Percentiles rank a stretch among this genome's conserved stretches.
phyloP scores from a whole-genome alignment of 78 protist species.

The Dictyostelium firmibasis region DNA sequence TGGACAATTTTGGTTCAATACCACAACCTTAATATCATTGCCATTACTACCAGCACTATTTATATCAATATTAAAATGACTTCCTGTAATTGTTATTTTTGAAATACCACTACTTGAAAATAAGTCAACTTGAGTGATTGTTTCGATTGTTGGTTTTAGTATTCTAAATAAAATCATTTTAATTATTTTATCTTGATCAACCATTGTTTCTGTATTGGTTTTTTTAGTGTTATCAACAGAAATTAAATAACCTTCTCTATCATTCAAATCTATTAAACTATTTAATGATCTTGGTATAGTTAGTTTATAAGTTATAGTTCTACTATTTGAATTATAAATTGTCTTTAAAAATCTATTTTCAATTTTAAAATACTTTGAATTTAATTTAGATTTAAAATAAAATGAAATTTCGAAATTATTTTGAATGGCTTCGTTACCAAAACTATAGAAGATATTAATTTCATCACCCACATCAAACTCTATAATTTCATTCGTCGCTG shows the following conservation, averaged over 20 bases:
- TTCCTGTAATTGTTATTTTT: background rate
- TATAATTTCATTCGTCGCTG: background rate
- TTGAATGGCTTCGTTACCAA: background rate
- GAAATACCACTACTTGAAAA: background rate
- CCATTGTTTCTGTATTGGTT: background rate
- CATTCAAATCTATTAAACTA: background rate
- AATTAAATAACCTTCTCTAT: background rate
- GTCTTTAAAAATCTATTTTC: background rate
- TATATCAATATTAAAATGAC: background rate
- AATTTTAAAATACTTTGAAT: background rate
- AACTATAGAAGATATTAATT: background rate
- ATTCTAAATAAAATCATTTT: background rate
- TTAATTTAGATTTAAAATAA: background rate
- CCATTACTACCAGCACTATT: background rate
- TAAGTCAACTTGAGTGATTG: background rate
- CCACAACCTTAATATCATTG: background rate
- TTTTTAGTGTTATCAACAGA: background rate
- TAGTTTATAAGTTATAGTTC: background rate
- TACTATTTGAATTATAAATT: background rate
- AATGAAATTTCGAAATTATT: background rate
- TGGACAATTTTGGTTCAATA: background rate
- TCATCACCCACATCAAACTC: background rate
- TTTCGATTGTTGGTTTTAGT: background rate
- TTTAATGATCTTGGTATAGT: background rate
- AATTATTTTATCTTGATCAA: background rate